Evolutionary conservation across 805 yeast species (phyloP).

Genomic region (Priceomyces haplophilus): DNA sequence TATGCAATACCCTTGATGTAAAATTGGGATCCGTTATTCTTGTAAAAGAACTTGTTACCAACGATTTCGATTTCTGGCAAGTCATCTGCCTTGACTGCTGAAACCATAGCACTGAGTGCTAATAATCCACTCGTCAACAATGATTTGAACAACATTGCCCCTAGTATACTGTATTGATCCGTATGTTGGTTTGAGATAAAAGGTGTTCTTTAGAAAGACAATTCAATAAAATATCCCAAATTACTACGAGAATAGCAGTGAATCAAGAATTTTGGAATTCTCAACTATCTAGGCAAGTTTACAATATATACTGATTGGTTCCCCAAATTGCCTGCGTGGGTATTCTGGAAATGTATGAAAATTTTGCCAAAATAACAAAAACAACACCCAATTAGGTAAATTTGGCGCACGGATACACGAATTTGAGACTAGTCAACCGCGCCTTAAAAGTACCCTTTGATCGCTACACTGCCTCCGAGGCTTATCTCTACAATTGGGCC

Average conservation of each 20-base stretch:
- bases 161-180: not conserved
- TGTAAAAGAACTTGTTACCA: conserved; percentile 42
- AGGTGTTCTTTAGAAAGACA: not conserved
- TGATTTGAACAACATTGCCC: conserved; percentile 32
- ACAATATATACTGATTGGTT: not conserved
- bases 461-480: no score
- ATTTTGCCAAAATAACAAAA: conserved; percentile 1
- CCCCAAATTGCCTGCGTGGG: not conserved
- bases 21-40: conserved; percentile 43
- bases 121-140: conserved; percentile 25
- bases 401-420: not conserved
- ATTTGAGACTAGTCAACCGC: not conserved
- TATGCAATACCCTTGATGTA: conserved; percentile 45
- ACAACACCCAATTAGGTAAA: not conserved
- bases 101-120: conserved; percentile 13
- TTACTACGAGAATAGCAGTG: conserved; percentile 1
- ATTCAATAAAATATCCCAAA: not conserved
- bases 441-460: conserved; percentile 1
- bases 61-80: conserved; percentile 38
- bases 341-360: not conserved
- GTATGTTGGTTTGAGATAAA: no score
- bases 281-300: not conserved
- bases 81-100: conserved; percentile 12
- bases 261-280: not conserved
- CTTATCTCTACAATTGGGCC: no score